These are phyloP conservation scores for Daldinia decipiens DNA, from an alignment of 495 filamentous ascomycete genomes.

Conservation along the genomic window DNA sequence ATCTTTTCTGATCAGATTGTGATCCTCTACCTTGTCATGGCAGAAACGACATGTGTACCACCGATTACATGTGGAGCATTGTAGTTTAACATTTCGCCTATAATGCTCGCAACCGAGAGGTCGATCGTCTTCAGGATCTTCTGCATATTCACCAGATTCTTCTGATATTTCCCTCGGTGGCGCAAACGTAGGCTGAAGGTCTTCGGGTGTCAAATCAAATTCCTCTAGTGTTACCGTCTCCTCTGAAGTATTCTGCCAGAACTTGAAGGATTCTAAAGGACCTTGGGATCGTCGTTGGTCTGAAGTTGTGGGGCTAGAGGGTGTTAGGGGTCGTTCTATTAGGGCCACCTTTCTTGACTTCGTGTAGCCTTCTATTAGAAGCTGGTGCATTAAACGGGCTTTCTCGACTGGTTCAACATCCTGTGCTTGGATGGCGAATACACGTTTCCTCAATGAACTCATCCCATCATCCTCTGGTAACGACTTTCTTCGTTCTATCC, in stretches of 20 bases:
- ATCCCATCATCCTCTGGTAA: slow-evolving; percentile 96
- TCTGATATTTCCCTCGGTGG: slow-evolving; percentile 51
- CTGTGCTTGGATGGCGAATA: slow-evolving; percentile 77
- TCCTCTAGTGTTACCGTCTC: slow-evolving; percentile 54
- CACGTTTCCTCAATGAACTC: slow-evolving; percentile 75
- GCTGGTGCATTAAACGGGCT: slow-evolving; percentile 81
- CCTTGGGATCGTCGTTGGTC: slow-evolving; percentile 44
- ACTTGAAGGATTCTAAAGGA: slow-evolving; percentile 51
- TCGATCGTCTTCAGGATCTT: slow-evolving; percentile 59
- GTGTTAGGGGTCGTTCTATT: slow-evolving; percentile 46
- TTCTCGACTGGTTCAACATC: slow-evolving; percentile 75
- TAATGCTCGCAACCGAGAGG: slow-evolving; percentile 91
- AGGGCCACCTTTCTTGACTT: slow-evolving; percentile 55
- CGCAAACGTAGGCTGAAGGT: slow-evolving; percentile 76
- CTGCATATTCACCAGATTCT: slow-evolving; percentile 41
- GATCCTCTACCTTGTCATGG: slow-evolving; percentile 87
- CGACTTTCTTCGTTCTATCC: slow-evolving; percentile 32
- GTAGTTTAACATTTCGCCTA: slow-evolving; percentile 92
- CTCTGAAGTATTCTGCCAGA: slow-evolving; percentile 52
- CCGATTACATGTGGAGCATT: slow-evolving; percentile 85
- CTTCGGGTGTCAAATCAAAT: slow-evolving; percentile 76
- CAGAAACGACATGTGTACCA: slow-evolving; percentile 98
- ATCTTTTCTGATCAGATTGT: slow-evolving; percentile 79
- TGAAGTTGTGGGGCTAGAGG: slow-evolving; percentile 43
- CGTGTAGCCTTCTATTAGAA: slow-evolving; percentile 84